Evolutionary conservation across 2,329 filamentous ascomycete species (phyloP).

Genomic region (Bertia moriformis): DNA sequence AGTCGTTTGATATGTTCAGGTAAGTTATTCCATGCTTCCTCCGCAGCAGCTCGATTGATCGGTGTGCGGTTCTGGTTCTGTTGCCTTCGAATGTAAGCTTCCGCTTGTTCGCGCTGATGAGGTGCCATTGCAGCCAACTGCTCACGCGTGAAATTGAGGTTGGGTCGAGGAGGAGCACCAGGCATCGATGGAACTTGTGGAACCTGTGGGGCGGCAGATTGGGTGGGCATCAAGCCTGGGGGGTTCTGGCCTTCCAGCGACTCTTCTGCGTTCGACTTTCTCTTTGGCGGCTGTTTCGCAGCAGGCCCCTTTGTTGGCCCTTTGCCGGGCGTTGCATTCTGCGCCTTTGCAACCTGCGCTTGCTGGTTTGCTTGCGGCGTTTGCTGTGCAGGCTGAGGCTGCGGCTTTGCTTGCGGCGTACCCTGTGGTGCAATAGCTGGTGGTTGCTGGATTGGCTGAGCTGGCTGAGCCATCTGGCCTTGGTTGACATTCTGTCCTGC

Average conservation of each 20-base stretch:
- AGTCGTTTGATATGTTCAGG: conserved; percentile 20
- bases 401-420: conserved; percentile 5
- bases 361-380: conserved; percentile 8
- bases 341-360: conserved; percentile 9
- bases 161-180: conserved; percentile 5
- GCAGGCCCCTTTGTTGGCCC: neutral
- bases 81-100: conserved; percentile 17
- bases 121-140: conserved; percentile 15
- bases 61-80: conserved; percentile 11
- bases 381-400: conserved; percentile 14
- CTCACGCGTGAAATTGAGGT: neutral
- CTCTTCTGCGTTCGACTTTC: neutral
- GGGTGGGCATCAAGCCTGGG: neutral
- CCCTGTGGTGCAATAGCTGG: neutral
- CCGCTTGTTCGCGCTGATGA: conserved; percentile 21
- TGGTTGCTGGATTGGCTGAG: neutral
- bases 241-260: neutral
- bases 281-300: neutral
- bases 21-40: conserved; percentile 18
- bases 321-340: neutral
- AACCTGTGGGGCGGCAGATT: conserved; percentile 6
- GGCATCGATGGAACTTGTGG: conserved; percentile 10
- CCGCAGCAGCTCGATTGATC: conserved; percentile 15
- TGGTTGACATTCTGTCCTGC: neutral
- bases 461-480: neutral